These are phyloP conservation scores for Microdochium trichocladiopsis DNA, from an alignment of 2,329 filamentous ascomycete genomes.

Conservation along the genomic window DNA sequence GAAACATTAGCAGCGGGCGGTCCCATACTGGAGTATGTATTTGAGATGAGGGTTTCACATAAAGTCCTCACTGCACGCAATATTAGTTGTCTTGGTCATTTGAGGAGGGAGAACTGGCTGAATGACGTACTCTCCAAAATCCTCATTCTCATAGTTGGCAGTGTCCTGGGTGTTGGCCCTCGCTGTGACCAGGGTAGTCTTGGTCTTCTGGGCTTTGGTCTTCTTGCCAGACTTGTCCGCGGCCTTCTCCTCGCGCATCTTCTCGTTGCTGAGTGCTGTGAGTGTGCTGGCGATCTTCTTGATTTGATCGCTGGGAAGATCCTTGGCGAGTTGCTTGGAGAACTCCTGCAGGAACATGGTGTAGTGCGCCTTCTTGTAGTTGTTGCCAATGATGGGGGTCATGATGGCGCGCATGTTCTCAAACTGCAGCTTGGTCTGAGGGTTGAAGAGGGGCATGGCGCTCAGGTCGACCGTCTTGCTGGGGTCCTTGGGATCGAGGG, in stretches of 20 bases:
- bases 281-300: conserved; percentile 88
- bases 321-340: conserved; percentile 76
- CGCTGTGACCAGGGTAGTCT: conserved; percentile 69
- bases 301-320: conserved; percentile 85
- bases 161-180: conserved; percentile 60
- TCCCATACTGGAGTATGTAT: not conserved
- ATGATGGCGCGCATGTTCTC: conserved; percentile 69
- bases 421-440: conserved; percentile 81
- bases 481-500: conserved; percentile 67
- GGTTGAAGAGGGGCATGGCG: conserved; percentile 78
- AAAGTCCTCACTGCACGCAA: conserved; percentile 55
- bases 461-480: conserved; percentile 75
- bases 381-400: conserved; percentile 67
- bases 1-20: no score
- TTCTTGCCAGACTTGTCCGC: conserved; percentile 95
- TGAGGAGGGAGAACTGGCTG: not conserved
- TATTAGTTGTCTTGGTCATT: conserved; percentile 1
- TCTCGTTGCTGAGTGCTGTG: conserved; percentile 92
- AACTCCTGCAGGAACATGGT: conserved; percentile 87
- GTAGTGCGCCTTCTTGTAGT: conserved; percentile 87
- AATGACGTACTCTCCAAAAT: conserved; percentile 70
- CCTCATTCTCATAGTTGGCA: conserved; percentile 72
- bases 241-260: conserved; percentile 97
- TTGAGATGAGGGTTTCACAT: conserved; percentile 46
- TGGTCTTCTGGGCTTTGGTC: conserved; percentile 92